Percentiles rank a stretch among this genome's conserved stretches.
Evolutionary conservation across 1,139 yeast genomes (phyloP).

Genomic region (Saccharomycopsis crataegensis): DNA sequence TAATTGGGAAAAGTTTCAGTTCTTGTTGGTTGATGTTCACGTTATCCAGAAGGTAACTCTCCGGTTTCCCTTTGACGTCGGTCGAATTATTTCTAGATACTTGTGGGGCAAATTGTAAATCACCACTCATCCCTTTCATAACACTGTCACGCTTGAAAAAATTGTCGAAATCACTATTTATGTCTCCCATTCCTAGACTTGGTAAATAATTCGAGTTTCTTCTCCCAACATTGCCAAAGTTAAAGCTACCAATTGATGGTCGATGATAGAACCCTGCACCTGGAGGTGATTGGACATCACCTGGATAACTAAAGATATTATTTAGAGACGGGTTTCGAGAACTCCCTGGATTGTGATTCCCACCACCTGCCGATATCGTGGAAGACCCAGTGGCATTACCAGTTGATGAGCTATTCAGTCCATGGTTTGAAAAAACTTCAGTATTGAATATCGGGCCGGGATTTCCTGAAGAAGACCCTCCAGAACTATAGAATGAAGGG

Average conservation of each 20-base stretch:
- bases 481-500: not conserved
- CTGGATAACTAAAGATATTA: conserved; percentile 14
- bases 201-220: conserved; percentile 25
- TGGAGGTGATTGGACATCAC: conserved; percentile 23
- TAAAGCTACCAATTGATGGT: conserved; percentile 3
- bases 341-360: not conserved
- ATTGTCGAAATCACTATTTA: conserved; percentile 38
- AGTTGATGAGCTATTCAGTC: not conserved
- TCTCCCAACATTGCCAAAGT: conserved; percentile 2
- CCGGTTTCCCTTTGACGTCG: not conserved
- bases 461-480: not conserved
- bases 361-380: not conserved
- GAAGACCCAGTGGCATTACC: not conserved
- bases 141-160: conserved; percentile 38
- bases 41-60: not conserved
- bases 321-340: conserved; percentile 18
- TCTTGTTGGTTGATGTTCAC: not conserved
- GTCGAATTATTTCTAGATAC: conserved; percentile 4
- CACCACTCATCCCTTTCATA: conserved; percentile 14
- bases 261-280: conserved; percentile 1
- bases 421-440: conserved; percentile 13
- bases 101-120: conserved; percentile 5
- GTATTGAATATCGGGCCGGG: conserved; percentile 17
- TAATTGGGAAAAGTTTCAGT: not conserved
- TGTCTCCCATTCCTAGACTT: conserved; percentile 24